These are phyloP conservation scores for Leptomonas pyrrhocoris DNA, from an alignment of 208 protist genomes.

Conservation along the genomic window DNA sequence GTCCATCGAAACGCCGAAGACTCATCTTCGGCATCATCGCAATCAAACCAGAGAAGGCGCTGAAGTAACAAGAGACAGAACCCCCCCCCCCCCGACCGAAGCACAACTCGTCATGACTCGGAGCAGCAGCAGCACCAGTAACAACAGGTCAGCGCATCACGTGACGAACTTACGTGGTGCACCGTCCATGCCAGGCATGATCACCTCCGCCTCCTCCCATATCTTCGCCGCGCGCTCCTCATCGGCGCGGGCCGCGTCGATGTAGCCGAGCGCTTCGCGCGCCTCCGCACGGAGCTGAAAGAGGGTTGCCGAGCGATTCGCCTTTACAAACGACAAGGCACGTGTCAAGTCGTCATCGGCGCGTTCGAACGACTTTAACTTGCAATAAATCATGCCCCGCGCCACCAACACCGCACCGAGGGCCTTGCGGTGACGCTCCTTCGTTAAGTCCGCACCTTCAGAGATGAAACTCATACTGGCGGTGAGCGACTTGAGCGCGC, in stretches of 20 bases:
- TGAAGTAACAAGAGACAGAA: too few relatives aligned
- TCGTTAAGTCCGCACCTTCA: conserved; percentile 68
- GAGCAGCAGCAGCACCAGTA: not conserved
- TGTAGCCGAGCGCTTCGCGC: conserved; percentile 75
- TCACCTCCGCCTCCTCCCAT: conserved; percentile 88
- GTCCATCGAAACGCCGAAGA: too few relatives aligned
- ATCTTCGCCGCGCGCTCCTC: conserved; percentile 86
- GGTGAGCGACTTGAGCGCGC: conserved; percentile 87
- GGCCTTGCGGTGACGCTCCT: conserved; percentile 79
- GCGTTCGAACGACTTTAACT: conserved; percentile 78
- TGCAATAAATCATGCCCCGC: conserved; percentile 86
- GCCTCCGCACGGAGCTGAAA: conserved; percentile 89
- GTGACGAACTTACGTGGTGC: conserved; percentile 83
- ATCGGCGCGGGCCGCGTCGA: conserved; percentile 83
- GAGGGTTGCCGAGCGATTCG: conserved; percentile 72
- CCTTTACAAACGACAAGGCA: conserved; percentile 78
- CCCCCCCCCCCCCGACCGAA: too few relatives aligned
- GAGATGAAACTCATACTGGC: conserved; percentile 72
- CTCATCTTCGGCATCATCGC: too few relatives aligned
- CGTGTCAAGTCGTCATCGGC: conserved; percentile 86
- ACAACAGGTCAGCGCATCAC: conserved; percentile 24
- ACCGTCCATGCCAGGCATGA: conserved; percentile 75
- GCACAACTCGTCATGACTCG: too few relatives aligned
- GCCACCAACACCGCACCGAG: conserved; percentile 81
- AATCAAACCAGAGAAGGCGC: too few relatives aligned